Conservation (phyloP, 805 yeast species). For the Pichia exigua region DNA sequence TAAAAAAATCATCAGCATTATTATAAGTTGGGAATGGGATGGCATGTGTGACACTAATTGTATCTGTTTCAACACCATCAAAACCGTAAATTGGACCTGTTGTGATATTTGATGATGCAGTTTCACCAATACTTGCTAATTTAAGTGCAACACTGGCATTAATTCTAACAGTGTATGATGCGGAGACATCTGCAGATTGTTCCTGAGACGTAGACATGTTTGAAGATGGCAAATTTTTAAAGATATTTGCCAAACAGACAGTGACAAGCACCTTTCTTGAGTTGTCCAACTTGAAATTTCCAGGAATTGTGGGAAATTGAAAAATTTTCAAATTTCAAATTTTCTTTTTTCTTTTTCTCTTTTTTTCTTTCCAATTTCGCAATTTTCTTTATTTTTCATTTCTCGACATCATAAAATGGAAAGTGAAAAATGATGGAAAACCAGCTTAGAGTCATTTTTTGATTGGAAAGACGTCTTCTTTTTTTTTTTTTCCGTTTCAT, state of each 20-base stretch:
- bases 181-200: neutral
- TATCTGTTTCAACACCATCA: conserved; percentile 38
- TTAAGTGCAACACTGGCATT: conserved; percentile 51
- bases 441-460: neutral
- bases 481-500: neutral
- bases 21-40: conserved; percentile 14
- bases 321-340: neutral
- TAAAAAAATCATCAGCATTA: conserved; percentile 42
- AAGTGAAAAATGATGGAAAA: neutral
- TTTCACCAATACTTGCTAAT: conserved; percentile 60
- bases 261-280: neutral
- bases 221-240: neutral
- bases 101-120: conserved; percentile 50
- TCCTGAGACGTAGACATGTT: neutral
- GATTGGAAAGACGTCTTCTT: neutral
- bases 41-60: conserved; percentile 44
- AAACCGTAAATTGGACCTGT: conserved; percentile 73
- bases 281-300: neutral
- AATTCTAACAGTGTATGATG: conserved; percentile 30
- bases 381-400: too few relatives aligned
- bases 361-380: neutral
- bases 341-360: neutral
- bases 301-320: neutral
- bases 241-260: neutral
- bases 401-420: neutral